Percentiles rank a stretch among this genome's conserved stretches.
These are phyloP conservation scores for Scleromitrula shiraiana DNA, from an alignment of 2,329 filamentous ascomycete genomes.

Conservation along the genomic window DNA sequence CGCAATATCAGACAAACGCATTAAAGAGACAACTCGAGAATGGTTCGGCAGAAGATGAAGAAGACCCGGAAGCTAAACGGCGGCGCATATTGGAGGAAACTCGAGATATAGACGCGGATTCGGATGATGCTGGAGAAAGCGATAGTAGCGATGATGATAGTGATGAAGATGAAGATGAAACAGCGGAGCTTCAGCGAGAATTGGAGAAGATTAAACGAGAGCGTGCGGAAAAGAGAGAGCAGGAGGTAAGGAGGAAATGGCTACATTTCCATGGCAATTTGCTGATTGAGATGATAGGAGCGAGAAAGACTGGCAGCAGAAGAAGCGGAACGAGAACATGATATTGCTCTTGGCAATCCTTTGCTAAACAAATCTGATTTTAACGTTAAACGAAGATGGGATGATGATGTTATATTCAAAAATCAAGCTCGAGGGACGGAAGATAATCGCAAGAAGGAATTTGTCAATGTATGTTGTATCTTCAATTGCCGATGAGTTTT, in stretches of 20 bases:
- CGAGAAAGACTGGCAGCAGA: constrained; percentile 73
- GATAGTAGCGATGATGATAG: constrained; percentile 55
- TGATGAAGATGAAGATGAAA: constrained; percentile 71
- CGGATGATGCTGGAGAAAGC: constrained; percentile 51
- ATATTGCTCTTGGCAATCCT: constrained; percentile 89
- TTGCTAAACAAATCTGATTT: constrained; percentile 84
- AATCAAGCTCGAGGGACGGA: constrained; percentile 95
- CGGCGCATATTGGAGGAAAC: constrained; percentile 82
- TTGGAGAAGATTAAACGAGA: constrained; percentile 90
- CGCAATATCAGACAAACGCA: constrained; percentile 46
- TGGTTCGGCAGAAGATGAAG: constrained; percentile 38
- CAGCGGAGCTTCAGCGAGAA: constrained; percentile 84
- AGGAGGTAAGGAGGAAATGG: constrained; percentile 52
- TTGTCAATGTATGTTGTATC: constrained; percentile 70
- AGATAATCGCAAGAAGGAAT: constrained; percentile 87
- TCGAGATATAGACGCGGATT: constrained; percentile 78
- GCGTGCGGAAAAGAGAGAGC: constrained; percentile 67
- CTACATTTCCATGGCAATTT: neutral
- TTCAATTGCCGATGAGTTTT: constrained; percentile 8
- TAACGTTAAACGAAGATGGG: constrained; percentile 87
- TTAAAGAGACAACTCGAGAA: constrained; percentile 59
- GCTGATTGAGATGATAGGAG: constrained; percentile 45
- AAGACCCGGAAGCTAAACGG: constrained; percentile 74
- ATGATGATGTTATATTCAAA: constrained; percentile 98
- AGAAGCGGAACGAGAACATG: constrained; percentile 72